A percentile compares a stretch with the other conserved stretches of the same genome.
These are phyloP conservation scores for Reutealis trisperma DNA, from an alignment of 345 rosid genomes.

Conservation along the genomic window DNA sequence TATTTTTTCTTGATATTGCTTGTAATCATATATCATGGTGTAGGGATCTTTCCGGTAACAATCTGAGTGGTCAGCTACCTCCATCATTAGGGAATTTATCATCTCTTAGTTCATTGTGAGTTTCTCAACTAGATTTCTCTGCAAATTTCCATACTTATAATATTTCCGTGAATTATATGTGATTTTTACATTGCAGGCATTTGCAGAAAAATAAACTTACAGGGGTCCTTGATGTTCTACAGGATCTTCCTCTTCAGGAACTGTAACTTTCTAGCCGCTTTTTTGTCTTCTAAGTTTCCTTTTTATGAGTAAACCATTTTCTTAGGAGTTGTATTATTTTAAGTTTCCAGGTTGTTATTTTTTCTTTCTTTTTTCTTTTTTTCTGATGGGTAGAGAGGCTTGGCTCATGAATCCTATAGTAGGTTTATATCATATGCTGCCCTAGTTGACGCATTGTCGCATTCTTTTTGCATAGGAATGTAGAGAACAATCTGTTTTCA, in stretches of 20 bases:
- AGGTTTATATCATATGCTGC: not conserved
- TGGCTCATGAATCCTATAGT: not conserved
- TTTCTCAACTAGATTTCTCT: not conserved
- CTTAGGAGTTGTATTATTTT: not conserved
- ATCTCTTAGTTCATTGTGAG: conserved; percentile 75
- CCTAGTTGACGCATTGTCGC: conserved; percentile 22
- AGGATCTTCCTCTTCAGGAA: conserved; percentile 70
- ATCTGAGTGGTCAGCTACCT: conserved; percentile 70
- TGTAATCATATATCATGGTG: conserved; percentile 24
- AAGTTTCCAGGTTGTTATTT: not conserved
- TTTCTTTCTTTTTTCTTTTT: not conserved
- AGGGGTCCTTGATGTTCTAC: conserved; percentile 72
- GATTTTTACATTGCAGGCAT: conserved; percentile 48
- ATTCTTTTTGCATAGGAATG: conserved; percentile 50
- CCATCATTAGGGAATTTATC: conserved; percentile 68
- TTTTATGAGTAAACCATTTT: conserved; percentile 7
- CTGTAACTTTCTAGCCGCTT: conserved; percentile 46
- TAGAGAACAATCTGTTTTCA: conserved; percentile 80
- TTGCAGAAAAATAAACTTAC: conserved; percentile 78
- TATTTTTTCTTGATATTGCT: conserved; percentile 21
- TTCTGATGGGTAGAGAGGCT: not conserved
- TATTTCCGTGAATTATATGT: not conserved
- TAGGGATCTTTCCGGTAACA: conserved; percentile 82
- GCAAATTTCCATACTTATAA: not conserved
- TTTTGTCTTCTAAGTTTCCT: not conserved